phyloP scores from a whole-genome alignment of 306 rosid species.

The Vigna radiata region DNA sequence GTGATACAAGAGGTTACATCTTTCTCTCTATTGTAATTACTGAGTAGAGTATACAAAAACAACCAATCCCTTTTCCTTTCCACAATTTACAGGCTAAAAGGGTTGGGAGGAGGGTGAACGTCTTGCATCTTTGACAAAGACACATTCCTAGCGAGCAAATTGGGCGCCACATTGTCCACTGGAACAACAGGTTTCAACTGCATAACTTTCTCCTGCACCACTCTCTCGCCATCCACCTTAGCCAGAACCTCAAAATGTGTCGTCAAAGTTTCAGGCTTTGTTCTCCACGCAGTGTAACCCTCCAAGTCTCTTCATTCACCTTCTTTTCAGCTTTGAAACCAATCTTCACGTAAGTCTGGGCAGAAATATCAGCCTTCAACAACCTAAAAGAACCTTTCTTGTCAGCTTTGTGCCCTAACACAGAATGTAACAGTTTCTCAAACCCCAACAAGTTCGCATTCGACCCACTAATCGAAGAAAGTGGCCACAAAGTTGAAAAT shows the following conservation, averaged over 20 bases:
- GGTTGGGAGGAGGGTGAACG: constrained; percentile 64
- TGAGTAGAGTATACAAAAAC: constrained; percentile 5
- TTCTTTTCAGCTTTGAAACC: constrained; percentile 90
- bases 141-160: constrained; percentile 53
- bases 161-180: constrained; percentile 62
- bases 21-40: constrained; percentile 42
- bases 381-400: constrained; percentile 82
- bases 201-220: constrained; percentile 75
- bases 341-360: constrained; percentile 81
- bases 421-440: constrained; percentile 74
- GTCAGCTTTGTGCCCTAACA: constrained; percentile 73
- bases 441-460: constrained; percentile 76
- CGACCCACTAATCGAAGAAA: constrained; percentile 86
- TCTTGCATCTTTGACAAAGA: constrained; percentile 63
- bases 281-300: constrained; percentile 81
- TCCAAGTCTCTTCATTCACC: constrained; percentile 70
- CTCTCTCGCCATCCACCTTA: constrained; percentile 84
- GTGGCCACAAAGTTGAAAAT: constrained; percentile 80
- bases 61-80: background rate
- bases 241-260: constrained; percentile 91
- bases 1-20: background rate
- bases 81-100: constrained; percentile 56
- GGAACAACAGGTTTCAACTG: constrained; percentile 59
- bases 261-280: constrained; percentile 73
- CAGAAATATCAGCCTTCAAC: constrained; percentile 87